Evolutionary conservation across 345 rosid species (phyloP).

Genomic region (Anacardium occidentale): DNA sequence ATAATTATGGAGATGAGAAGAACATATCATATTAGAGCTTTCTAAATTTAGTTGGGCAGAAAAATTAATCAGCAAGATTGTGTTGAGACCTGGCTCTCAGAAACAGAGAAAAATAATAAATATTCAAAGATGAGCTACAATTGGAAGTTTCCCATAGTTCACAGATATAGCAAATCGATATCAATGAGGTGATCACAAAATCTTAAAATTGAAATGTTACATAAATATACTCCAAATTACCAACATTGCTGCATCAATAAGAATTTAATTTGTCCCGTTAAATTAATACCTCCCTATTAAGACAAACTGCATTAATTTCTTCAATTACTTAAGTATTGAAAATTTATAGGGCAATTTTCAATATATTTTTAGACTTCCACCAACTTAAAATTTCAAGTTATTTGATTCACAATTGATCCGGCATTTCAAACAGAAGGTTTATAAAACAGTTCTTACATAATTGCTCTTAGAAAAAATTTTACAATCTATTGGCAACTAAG

Average conservation of each 20-base stretch:
- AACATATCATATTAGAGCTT: not conserved
- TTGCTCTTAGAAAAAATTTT: not conserved
- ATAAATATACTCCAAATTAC: not conserved
- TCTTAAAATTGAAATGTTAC: not conserved
- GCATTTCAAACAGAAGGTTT: not conserved
- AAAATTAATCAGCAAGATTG: not conserved
- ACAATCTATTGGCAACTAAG: not conserved
- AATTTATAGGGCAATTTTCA: not conserved
- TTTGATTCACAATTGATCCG: not conserved
- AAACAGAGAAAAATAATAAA: not conserved
- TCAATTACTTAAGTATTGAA: not conserved
- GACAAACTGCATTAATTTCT: not conserved
- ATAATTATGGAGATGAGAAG: not conserved
- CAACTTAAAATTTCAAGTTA: not conserved
- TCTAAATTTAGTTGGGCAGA: not conserved
- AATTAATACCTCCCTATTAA: not conserved
- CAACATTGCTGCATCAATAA: not conserved
- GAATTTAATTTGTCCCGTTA: not conserved
- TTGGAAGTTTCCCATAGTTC: not conserved
- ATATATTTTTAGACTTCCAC: not conserved
- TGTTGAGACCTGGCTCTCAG: not conserved
- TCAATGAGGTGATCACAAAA: not conserved
- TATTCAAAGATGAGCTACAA: not conserved
- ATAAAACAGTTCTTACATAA: not conserved
- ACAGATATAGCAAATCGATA: not conserved